Base-by-base conservation (phyloP, 139 green algal species). In the Pleodorina starrii region DNA sequence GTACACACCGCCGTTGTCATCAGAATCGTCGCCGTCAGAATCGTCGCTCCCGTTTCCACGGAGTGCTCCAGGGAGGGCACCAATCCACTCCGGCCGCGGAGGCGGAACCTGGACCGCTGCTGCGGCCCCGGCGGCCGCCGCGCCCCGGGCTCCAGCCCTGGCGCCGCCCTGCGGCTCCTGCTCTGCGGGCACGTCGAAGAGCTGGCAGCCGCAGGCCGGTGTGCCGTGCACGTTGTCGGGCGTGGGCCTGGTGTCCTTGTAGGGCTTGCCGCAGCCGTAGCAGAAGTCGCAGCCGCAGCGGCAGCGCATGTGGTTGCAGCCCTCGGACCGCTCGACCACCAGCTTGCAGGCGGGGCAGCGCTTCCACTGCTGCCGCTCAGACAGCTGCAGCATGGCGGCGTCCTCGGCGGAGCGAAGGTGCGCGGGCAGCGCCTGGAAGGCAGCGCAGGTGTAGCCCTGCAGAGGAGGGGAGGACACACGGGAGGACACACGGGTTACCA, bases 261-360 rank as follows among this genome's bases (percentile, higher is more conserved):
- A 93, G 27, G 68, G 48, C 42, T 46, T 57, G 43, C 93, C 91
- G 77, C 93, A 95, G 6, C 43, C 42, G 46, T 94, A 95, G 86
- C 91, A 95, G 86, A 95, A 94, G 27, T 35, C 0, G 7, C 43
- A 19, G 7, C 88, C 87, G 57, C 93, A 95, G 32, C 74, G 85
- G 91, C 93, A 95, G n/a, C 42, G 36, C 79, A 95, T 91, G 83
- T 94, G 87, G 72, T 92, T 93, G 91, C 93, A 94, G 59, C 93
- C 93, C 29, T 88, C 85, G 0, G n/a, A 90, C 36, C 91, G 90
- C 76, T 94, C 90, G 51, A 85, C 78, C 54, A 85, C 1, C 25
- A 6, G 5, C 4, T 90, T 51, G 32, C 93, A 95, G 32, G 59
- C 69, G 5, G 93, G 93, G 88, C 93, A 95, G 12, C 79, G 83